Conservation (phyloP, 2,329 filamentous ascomycete species). For the Claviceps purpurea region DNA sequence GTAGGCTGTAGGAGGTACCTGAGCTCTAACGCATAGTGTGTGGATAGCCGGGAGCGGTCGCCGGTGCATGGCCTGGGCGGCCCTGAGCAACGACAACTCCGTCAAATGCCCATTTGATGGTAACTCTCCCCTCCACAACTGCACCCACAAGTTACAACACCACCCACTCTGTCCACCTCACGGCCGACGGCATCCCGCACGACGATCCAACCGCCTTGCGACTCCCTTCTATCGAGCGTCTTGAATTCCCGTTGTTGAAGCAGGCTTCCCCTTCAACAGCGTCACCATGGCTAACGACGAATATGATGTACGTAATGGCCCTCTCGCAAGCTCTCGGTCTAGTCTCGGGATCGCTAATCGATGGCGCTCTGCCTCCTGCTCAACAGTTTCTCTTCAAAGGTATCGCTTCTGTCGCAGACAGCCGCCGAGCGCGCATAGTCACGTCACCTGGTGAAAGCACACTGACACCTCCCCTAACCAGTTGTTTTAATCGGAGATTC, state of each 20-base stretch:
- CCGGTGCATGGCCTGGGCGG: neutral
- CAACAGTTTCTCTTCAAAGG: conserved; percentile 97
- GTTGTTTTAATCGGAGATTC: conserved; percentile 99
- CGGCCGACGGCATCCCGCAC: conserved; percentile 1
- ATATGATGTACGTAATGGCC: conserved; percentile 71
- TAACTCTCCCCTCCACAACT: conserved; percentile 5
- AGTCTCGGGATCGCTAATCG: conserved; percentile 17
- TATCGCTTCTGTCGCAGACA: conserved; percentile 27
- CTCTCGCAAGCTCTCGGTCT: conserved; percentile 10
- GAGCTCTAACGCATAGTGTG: too few species aligned
- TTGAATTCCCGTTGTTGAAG: neutral
- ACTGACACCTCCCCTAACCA: conserved; percentile 28
- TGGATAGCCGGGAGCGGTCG: neutral
- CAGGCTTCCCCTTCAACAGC: conserved; percentile 7
- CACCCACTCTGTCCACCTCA: neutral
- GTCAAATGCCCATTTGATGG: neutral
- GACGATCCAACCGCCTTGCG: neutral
- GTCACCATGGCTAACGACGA: conserved; percentile 96
- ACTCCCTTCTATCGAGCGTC: neutral
- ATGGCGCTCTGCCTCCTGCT: conserved; percentile 9
- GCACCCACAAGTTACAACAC: conserved; percentile 5
- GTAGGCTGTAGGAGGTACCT: too few species aligned
- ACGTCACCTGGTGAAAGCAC: conserved; percentile 7
- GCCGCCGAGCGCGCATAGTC: conserved; percentile 3
- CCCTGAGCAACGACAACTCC: conserved; percentile 1